These are phyloP conservation scores for Fusarium staphyleae DNA, from an alignment of 2,329 filamentous ascomycete species.

Conservation along the genomic window DNA sequence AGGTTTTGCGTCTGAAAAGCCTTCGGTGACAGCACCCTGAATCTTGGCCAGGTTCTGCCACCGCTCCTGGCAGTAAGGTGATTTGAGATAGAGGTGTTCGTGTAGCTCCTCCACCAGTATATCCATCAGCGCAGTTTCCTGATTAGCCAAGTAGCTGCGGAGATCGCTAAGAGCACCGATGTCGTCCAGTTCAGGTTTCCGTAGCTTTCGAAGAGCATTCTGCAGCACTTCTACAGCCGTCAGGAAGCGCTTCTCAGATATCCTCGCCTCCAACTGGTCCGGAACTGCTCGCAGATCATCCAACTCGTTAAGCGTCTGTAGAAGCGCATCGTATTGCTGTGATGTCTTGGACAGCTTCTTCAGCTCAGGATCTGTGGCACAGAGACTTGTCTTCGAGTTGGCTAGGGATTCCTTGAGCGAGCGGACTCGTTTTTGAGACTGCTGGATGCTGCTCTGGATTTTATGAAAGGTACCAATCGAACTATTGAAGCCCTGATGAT, in stretches of 20 bases:
- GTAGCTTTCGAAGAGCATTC: constrained; percentile 81
- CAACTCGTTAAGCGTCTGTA: constrained; percentile 82
- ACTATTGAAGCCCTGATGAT: constrained; percentile 98
- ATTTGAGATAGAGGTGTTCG: constrained; percentile 96
- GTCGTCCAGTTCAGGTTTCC: constrained; percentile 86
- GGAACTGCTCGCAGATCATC: constrained; percentile 90
- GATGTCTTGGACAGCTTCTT: constrained; percentile 88
- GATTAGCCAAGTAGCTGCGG: constrained; percentile 87
- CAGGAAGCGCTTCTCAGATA: constrained; percentile 95
- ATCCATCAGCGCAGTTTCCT: constrained; percentile 90
- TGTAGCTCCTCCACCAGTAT: constrained; percentile 97
- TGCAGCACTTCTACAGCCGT: constrained; percentile 92
- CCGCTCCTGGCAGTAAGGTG: constrained; percentile 93
- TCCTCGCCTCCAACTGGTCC: constrained; percentile 89
- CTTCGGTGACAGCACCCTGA: constrained; percentile 62
- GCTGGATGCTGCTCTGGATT: constrained; percentile 91
- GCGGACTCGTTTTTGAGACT: constrained; percentile 85
- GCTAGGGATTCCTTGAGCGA: constrained; percentile 83
- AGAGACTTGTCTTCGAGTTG: constrained; percentile 80
- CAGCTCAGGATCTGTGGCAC: constrained; percentile 86
- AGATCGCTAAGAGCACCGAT: constrained; percentile 90
- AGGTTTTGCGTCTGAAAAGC: constrained; percentile 54
- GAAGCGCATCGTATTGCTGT: constrained; percentile 87
- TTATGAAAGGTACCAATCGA: constrained; percentile 99
- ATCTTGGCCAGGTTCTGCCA: constrained; percentile 85